phyloP scores from a whole-genome alignment of 1,139 yeast species.

The Casaregolazyma suthepensis region DNA sequence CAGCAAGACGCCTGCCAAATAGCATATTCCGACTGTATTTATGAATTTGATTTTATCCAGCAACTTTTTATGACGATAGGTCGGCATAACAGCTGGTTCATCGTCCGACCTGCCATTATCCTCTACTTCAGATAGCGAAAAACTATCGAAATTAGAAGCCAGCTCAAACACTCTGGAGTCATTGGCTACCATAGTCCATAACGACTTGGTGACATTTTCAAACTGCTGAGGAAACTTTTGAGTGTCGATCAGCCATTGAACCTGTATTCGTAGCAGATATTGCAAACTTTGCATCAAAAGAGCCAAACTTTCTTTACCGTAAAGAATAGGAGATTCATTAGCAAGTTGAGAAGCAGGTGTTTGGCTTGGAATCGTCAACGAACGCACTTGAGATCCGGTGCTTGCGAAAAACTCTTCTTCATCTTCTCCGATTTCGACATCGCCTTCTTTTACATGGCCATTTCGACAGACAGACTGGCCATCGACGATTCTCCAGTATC shows the following conservation, averaged over 20 bases:
- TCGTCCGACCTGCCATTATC: conserved; percentile 7
- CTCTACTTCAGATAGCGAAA: conserved; percentile 1
- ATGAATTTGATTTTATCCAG: conserved; percentile 10
- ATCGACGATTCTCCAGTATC: conserved; percentile 61
- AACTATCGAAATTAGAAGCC: conserved; percentile 12
- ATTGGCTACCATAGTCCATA: conserved; percentile 45
- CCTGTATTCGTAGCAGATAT: conserved; percentile 46
- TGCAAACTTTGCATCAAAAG: conserved; percentile 51
- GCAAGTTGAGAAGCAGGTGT: conserved; percentile 19
- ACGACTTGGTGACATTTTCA: conserved; percentile 40
- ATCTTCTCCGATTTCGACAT: conserved; percentile 67
- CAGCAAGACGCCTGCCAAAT: conserved; percentile 25
- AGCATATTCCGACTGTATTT: conserved; percentile 23
- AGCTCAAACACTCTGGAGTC: conserved; percentile 19
- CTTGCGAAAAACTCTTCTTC: conserved; percentile 19
- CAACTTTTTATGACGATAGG: not conserved
- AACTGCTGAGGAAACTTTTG: conserved; percentile 35
- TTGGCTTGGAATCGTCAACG: conserved; percentile 25
- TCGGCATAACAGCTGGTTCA: conserved; percentile 5
- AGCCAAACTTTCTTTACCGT: conserved; percentile 49
- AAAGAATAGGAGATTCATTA: conserved; percentile 13
- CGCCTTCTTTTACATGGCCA: conserved; percentile 85
- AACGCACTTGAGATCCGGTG: conserved; percentile 15
- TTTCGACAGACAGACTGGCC: conserved; percentile 80
- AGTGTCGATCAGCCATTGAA: conserved; percentile 35